These are phyloP conservation scores for Phytophthora vignae DNA, from an alignment of 352 stramenopile species.

Conservation along the genomic window DNA sequence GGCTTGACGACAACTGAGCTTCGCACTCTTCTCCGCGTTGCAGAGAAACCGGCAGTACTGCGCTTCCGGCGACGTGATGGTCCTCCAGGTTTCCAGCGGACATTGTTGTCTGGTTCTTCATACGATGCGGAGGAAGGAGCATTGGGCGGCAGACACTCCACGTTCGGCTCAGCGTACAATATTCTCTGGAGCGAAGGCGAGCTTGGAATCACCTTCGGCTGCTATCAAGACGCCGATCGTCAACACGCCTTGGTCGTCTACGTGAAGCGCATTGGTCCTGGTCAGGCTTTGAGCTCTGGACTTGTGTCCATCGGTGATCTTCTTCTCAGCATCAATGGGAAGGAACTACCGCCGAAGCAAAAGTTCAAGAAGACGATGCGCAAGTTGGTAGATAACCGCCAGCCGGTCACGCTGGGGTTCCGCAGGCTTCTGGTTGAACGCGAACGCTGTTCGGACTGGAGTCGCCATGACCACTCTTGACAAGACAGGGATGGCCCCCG, in stretches of 20 bases:
- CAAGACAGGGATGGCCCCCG: conserved; percentile 2
- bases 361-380: conserved; percentile 52
- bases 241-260: conserved; percentile 47
- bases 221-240: conserved; percentile 45
- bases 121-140: conserved; percentile 20
- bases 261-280: conserved; percentile 48
- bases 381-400: conserved; percentile 36
- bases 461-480: not conserved
- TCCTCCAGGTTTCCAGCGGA: conserved; percentile 23
- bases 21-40: conserved; percentile 39
- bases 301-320: conserved; percentile 50
- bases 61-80: conserved; percentile 38
- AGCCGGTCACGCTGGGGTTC: conserved; percentile 52
- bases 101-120: conserved; percentile 28
- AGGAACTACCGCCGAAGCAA: conserved; percentile 33
- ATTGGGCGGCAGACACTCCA: not conserved
- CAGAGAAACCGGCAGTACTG: conserved; percentile 47
- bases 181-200: conserved; percentile 49
- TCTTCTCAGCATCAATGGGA: conserved; percentile 50
- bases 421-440: conserved; percentile 46
- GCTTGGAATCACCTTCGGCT: conserved; percentile 56
- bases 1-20: conserved; percentile 37
- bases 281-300: conserved; percentile 43
- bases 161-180: conserved; percentile 39
- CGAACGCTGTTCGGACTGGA: conserved; percentile 33